Percentiles rank a stretch among this genome's conserved stretches.
Evolutionary conservation across 2,329 filamentous ascomycete genomes (phyloP).

Genomic region (Exserohilum rostratum): DNA sequence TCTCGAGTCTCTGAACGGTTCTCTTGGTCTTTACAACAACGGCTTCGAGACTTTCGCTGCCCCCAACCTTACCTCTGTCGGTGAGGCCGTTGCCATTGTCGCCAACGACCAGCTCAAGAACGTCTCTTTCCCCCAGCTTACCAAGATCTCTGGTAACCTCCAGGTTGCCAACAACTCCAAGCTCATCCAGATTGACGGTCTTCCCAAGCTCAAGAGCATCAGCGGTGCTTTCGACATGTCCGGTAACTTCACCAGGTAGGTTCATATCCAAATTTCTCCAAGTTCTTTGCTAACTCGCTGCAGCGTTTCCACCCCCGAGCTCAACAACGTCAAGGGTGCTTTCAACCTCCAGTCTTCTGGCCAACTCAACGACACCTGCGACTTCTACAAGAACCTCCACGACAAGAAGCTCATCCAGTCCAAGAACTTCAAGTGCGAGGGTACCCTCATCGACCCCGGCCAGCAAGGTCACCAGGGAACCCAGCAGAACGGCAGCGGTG

Average conservation of each 20-base stretch:
- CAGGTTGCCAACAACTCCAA: slow-evolving; percentile 89
- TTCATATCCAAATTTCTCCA: slow-evolving; percentile 25
- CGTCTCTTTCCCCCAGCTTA: slow-evolving; percentile 74
- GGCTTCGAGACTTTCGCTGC: slow-evolving; percentile 66
- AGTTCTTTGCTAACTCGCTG: slow-evolving; percentile 36
- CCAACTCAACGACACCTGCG: slow-evolving; percentile 51
- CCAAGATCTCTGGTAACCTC: slow-evolving; percentile 76
- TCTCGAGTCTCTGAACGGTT: slow-evolving; percentile 74
- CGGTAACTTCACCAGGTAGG: slow-evolving; percentile 83
- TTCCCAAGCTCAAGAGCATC: slow-evolving; percentile 71
- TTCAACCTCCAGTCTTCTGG: slow-evolving; percentile 58
- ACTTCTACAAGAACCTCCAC: slow-evolving; percentile 53
- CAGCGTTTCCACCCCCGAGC: slow-evolving; percentile 72
- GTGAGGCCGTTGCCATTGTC: slow-evolving; percentile 63
- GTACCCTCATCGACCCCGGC: slow-evolving; percentile 47
- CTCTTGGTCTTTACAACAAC: slow-evolving; percentile 85
- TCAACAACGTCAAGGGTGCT: slow-evolving; percentile 55
- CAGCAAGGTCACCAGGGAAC: slow-evolving; percentile 45
- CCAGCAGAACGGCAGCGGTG: slow-evolving; percentile 32
- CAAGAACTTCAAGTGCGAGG: slow-evolving; percentile 51
- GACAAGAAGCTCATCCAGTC: slow-evolving; percentile 50
- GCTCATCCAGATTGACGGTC: slow-evolving; percentile 68
- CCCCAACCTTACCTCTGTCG: slow-evolving; percentile 73
- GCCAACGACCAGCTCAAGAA: slow-evolving; percentile 68
- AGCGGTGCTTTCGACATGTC: slow-evolving; percentile 82